phyloP scores from a whole-genome alignment of 2,329 filamentous ascomycete genomes.

The Xylariaceae sp. region DNA sequence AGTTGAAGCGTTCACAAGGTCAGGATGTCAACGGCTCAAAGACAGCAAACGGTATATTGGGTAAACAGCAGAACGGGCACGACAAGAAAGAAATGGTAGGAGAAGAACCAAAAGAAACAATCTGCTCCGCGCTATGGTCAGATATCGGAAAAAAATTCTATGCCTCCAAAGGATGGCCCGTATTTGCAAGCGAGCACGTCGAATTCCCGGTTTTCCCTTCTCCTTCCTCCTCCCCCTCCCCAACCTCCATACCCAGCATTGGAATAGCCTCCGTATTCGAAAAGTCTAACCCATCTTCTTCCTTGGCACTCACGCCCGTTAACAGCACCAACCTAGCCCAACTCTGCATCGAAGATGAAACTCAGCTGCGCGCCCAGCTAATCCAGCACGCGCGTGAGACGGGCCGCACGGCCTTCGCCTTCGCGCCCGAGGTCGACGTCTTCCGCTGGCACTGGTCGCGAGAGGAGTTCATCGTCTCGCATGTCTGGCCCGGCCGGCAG shows the following conservation, averaged over 20 bases:
- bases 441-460: conserved; percentile 81
- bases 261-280: conserved; percentile 36
- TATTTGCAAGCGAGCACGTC: conserved; percentile 76
- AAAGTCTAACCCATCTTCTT: not conserved
- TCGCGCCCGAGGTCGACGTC: conserved; percentile 71
- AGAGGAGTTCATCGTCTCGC: conserved; percentile 77
- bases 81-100: not conserved
- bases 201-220: conserved; percentile 57
- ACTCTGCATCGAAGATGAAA: conserved; percentile 70
- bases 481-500: conserved; percentile 55
- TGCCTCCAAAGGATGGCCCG: conserved; percentile 76
- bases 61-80: conserved; percentile 4
- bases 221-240: not conserved
- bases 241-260: conserved; percentile 34
- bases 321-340: conserved; percentile 65
- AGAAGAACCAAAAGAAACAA: conserved; percentile 37
- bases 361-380: conserved; percentile 64
- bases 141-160: conserved; percentile 89
- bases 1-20: not conserved
- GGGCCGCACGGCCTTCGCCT: conserved; percentile 64
- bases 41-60: too few relatives aligned
- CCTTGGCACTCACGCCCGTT: conserved; percentile 51
- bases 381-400: conserved; percentile 41
- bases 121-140: conserved; percentile 84
- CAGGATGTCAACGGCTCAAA: not conserved